Base-by-base conservation (phyloP, 139 green algal species). In the Chlamydomonas applanata region DNA sequence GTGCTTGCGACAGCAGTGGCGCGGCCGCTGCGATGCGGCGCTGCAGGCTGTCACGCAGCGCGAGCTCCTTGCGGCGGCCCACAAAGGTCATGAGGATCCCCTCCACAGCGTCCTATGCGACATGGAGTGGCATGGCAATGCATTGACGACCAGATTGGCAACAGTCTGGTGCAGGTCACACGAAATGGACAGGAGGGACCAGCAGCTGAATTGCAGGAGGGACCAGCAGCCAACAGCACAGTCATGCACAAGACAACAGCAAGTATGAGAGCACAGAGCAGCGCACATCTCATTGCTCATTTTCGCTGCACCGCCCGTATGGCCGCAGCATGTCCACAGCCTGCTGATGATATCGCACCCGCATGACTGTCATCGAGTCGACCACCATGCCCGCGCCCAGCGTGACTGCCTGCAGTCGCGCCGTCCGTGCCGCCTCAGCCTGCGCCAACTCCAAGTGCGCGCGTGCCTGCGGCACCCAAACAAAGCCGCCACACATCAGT, bases 71-170 rank as follows among this genome's bases (percentile, higher is more conserved):
- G 30, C 40, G 46, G 33, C 67, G 68, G 17, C 56, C 75, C 68
- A 80, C 45, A 54, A 80, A 80, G 24, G 75, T 70, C 4, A 40
- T n/a, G 4, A 80, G 46, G 33, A 75, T 66, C 32, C 36, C 34
- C 29, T 73, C 68, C 45, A 80, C 66, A 7, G 66, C 75, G 46
- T 80, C 75, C 75, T 80, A 40, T 17, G 32, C 7, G 62, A 20
- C 16, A n/a, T n/a, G n/a, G n/a, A n/a, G n/a, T 5, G 53, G 11
- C 29, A 16, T 24, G 57, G 63, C 34, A 54, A 2, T 3, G 63
- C 7, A 22, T 1, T 3, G 19, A 35, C 17, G 35, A 54, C 33
- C 4, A 3, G 40, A 49, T 19, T 49, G 40, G 7, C 40, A n/a
- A n/a, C n/a, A n/a, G n/a, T n/a, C n/a, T n/a, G n/a, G n/a, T n/a